Base-by-base conservation (phyloP, 768 basidiomycete genomes). In the Lentinus tigrinus region DNA sequence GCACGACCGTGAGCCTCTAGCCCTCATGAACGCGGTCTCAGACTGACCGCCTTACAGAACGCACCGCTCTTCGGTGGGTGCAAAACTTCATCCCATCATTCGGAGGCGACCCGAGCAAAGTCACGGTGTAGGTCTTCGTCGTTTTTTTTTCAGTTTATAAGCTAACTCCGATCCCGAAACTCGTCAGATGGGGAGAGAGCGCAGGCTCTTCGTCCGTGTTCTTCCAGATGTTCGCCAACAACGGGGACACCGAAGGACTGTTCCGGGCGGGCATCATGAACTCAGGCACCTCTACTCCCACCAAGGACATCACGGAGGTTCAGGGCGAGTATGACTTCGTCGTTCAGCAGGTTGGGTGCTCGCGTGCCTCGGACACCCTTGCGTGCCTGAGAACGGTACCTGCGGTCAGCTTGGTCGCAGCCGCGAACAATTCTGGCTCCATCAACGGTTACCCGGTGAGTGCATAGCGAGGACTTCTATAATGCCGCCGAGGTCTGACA, bases 41-140 rank as follows among this genome's bases (percentile, higher is more conserved):
- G 19, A 21, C 24, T 24, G 26, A 49, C 19, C 8, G 3, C 16
- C 34, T 21, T 36, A 23, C 31, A 66, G 65, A 79, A 27, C 69
- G 75, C 1, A 67, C 72, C 38, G 78, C 78, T 1, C 66, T 81
- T 17, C 68, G 74, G 52, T 80, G 78, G 78, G 63, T 79, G 7
- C 65, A 73, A 36, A 63, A 69, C 10, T 73, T 79, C 50, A 77
- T 77, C 16, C 60, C 55, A 8, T 52, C 60, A 8, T 79, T 78
- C 56, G 78, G 78, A n/a, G 77, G 78, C 3, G 77, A 81, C 64
- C 76, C 73, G 1, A 62, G 43, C n/a, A 75, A 75, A 57, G 76
- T 81, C 37, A 78, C 76, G 2, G 74, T 79, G 56, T 76, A 71
- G 24, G 34, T 19, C 14, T 3, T 28, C 28, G 13, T 10, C 8